Evolutionary conservation across 129 eudicot genomes (phyloP).

Genomic region (Deinandra increscens): DNA sequence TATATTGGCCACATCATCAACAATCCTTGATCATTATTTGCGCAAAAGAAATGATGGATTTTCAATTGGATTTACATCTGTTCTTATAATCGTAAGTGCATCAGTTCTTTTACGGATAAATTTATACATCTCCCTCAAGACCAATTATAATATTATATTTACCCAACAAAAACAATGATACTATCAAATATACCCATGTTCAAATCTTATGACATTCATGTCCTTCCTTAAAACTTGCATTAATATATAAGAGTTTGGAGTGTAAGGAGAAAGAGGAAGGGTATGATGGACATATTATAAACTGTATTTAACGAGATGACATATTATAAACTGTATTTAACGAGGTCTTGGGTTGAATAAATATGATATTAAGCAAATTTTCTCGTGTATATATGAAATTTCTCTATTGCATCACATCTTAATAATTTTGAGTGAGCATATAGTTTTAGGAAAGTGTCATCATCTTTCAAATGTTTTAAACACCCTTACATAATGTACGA

Average conservation of each 20-base stretch:
- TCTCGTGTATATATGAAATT: neutral
- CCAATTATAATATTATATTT: no score
- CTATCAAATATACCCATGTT: neutral
- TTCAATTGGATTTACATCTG: constrained; percentile 87
- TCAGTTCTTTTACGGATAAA: neutral
- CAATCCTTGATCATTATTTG: constrained; percentile 80
- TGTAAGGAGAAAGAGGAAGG: neutral
- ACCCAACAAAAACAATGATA: neutral
- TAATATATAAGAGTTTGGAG: neutral
- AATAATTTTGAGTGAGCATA: constrained; percentile 5
- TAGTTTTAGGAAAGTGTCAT: neutral
- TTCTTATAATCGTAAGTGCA: constrained; percentile 87
- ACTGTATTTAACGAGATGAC: no score
- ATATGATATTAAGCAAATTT: neutral
- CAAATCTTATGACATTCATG: neutral
- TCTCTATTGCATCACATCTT: no score
- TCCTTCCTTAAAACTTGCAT: neutral
- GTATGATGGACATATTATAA: neutral
- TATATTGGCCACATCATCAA: constrained; percentile 78
- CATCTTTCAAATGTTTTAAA: neutral
- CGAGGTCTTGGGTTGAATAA: neutral
- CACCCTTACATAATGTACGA: neutral
- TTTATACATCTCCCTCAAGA: no score
- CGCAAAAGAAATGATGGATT: constrained; percentile 81
- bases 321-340: no score